Evolutionary conservation across 2,329 filamentous ascomycete species (phyloP), one percentile per base, ranked within the genome.

Genomic region (Talaromyces amestolkiae): DNA sequence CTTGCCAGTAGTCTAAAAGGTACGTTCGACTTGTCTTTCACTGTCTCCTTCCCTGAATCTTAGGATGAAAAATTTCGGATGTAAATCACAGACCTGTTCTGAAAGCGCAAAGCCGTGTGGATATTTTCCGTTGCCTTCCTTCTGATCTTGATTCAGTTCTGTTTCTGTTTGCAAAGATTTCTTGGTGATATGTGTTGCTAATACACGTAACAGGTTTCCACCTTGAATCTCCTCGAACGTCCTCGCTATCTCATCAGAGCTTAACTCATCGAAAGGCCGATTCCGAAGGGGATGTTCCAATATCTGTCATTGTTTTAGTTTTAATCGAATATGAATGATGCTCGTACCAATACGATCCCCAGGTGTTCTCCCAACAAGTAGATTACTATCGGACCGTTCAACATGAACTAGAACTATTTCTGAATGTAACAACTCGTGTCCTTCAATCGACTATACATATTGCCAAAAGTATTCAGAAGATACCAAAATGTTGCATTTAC

Each of bases 71-170:
- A 41, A 68, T 67, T 65, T 61, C 67, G 67, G 67, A 68, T 68
- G 67, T 68, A 67, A 68, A 68, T 67, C 67, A 68, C 67, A 68
- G 67, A 68, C 67, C 67, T 68, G 67, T 68, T 68, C 67, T 65
- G 67, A 68, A 66, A 61, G 65, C 60, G 67, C 67, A 65, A 67
- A 67, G 15, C 63, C 61, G 53, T 68, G 67, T 68, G 65, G 67
- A 68, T 67, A 68, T 67, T 65, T 54, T 68, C 67, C 67, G 67
- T 68, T 68, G 67, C 67, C 67, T 68, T 68, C 67, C 67, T 68
- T 68, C 67, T 68, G 67, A 68, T 63, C 27, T 59, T 59, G 56
- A 59, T 59, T 43, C 56, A 33, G 45, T 43, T 56, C 31, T 37
- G 4, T 37, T 39, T 15, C n/a, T 3, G 22, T 31, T 13, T 59